Percentiles rank a stretch among this genome's conserved stretches.
Evolutionary conservation across 805 yeast genomes (phyloP).

Genomic region (Huiozyma sinensis): DNA sequence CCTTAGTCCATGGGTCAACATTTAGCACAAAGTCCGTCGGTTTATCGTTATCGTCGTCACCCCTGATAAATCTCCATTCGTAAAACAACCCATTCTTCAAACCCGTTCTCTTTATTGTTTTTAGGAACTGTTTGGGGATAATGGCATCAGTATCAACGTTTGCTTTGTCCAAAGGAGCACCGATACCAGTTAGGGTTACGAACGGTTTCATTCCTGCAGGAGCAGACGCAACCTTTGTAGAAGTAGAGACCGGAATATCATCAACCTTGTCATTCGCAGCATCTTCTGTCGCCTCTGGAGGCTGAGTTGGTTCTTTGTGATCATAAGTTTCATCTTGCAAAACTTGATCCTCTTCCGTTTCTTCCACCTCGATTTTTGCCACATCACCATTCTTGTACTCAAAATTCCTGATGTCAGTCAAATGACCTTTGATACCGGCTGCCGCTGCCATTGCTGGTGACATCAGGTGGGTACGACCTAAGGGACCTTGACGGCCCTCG

Average conservation of each 20-base stretch:
- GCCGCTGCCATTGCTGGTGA: conserved; percentile 99
- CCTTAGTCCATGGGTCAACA: conserved; percentile 66
- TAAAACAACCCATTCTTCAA: conserved; percentile 79
- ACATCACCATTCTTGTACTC: conserved; percentile 48
- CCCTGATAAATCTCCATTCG: conserved; percentile 73
- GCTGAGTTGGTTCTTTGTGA: conserved; percentile 52
- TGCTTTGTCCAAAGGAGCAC: conserved; percentile 91
- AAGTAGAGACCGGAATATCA: conserved; percentile 44
- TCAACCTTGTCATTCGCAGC: conserved; percentile 44
- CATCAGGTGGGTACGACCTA: conserved; percentile 92
- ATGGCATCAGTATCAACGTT: conserved; percentile 98
- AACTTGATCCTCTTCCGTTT: conserved; percentile 34
- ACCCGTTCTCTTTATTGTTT: conserved; percentile 96
- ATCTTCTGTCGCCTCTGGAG: conserved; percentile 39
- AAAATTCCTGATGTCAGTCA: conserved; percentile 82
- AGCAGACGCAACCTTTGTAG: conserved; percentile 25
- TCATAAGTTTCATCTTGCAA: conserved; percentile 62
- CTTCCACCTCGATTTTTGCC: conserved; percentile 42
- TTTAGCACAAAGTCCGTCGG: conserved; percentile 88
- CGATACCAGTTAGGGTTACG: conserved; percentile 64
- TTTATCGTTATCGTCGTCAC: conserved; percentile 56
- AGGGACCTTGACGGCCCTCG: conserved; percentile 98
- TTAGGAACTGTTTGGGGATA: conserved; percentile 95
- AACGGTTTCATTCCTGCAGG: conserved; percentile 63
- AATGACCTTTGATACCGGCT: conserved; percentile 85